Conservation (phyloP, 164 flowering plant species). For the Vitis riparia region DNA sequence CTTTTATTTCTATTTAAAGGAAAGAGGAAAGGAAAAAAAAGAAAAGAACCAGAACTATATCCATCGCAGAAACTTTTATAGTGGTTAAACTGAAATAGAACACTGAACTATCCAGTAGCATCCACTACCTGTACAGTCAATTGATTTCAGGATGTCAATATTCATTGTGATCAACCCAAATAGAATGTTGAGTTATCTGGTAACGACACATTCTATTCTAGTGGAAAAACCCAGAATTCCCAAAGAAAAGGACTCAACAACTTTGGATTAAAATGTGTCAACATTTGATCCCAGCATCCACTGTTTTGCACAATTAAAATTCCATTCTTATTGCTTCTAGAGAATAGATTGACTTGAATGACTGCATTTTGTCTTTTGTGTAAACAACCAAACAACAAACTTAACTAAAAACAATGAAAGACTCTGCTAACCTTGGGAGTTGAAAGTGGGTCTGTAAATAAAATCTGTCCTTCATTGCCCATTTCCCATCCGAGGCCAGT, state of each 20-base stretch:
- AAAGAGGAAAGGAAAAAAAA: too few relatives aligned
- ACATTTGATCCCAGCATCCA: too few relatives aligned
- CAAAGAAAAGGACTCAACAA: background rate
- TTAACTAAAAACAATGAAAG: background rate
- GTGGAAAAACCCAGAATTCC: background rate
- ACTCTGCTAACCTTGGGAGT: slow-evolving; percentile 81
- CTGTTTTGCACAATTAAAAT: too few relatives aligned
- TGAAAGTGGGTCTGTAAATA: slow-evolving; percentile 90
- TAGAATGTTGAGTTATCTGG: too few relatives aligned
- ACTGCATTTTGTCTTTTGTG: background rate
- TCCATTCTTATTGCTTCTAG: too few relatives aligned
- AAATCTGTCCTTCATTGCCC: slow-evolving; percentile 95
- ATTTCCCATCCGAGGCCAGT: slow-evolving; percentile 95
- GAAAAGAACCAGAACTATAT: background rate
- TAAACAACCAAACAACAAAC: background rate
- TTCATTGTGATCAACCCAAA: too few relatives aligned
- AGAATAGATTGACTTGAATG: too few relatives aligned
- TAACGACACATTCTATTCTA: background rate
- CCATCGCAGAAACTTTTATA: background rate
- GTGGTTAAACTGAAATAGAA: background rate
- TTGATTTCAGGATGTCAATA: too few relatives aligned
- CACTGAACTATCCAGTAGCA: background rate
- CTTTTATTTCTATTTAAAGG: background rate
- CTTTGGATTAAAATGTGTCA: background rate
- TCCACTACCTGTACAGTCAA: too few relatives aligned